phyloP scores from a whole-genome alignment of 768 basidiomycete species.

The Russula olivacea region DNA sequence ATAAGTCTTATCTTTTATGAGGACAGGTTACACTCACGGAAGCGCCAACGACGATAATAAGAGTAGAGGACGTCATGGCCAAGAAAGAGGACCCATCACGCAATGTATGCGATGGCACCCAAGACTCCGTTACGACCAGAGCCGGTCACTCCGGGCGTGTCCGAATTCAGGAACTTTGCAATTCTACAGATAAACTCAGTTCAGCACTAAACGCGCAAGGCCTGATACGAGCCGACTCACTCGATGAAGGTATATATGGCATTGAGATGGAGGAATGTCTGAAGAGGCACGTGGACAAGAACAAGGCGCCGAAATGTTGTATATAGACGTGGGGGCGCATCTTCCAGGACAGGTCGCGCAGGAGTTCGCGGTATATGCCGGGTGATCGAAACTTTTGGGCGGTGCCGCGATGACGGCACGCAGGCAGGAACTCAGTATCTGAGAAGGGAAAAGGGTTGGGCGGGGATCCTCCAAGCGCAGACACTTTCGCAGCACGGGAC shows the following conservation, averaged over 20 bases:
- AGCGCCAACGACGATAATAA: conserved; percentile 68
- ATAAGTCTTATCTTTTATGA: not conserved
- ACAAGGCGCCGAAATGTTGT: conserved; percentile 45
- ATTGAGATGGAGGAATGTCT: no score
- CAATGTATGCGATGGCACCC: conserved; percentile 75
- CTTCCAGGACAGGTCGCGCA: conserved; percentile 38
- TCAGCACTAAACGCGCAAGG: not conserved
- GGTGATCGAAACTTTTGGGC: conserved; percentile 61
- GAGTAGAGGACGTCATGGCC: conserved; percentile 75
- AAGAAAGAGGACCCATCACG: conserved; percentile 72
- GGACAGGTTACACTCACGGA: conserved; percentile 50
- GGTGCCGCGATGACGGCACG: conserved; percentile 27
- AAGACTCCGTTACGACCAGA: conserved; percentile 78
- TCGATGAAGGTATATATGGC: conserved; percentile 27
- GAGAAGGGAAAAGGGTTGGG: no score
- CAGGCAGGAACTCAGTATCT: no score
- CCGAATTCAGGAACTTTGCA: conserved; percentile 66
- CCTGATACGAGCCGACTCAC: conserved; percentile 43
- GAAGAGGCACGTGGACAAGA: conserved; percentile 55
- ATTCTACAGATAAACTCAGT: conserved; percentile 42
- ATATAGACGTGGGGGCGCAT: no score
- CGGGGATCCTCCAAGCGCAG: no score
- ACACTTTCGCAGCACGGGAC: conserved; percentile 35
- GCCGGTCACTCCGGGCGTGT: conserved; percentile 59
- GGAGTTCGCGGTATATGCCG: conserved; percentile 57